These are phyloP conservation scores for Lepidium sativum DNA, from an alignment of 345 rosid genomes.

Conservation along the genomic window DNA sequence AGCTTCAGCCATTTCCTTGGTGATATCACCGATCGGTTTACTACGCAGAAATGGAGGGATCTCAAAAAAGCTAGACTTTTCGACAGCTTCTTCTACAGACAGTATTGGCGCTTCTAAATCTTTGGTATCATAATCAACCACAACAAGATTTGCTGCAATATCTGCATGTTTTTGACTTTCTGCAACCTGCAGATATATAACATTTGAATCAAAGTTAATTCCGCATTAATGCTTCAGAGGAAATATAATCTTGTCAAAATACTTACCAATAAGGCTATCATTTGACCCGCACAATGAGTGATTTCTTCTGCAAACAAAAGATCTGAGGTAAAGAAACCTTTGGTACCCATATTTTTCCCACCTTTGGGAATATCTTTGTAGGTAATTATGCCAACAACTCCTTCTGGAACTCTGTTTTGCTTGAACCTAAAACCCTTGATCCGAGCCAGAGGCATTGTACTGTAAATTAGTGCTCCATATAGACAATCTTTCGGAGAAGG, in stretches of 20 bases:
- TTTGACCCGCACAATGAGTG: constrained; percentile 57
- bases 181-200: constrained; percentile 50
- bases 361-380: constrained; percentile 58
- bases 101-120: constrained; percentile 58
- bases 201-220: background rate
- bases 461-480: constrained; percentile 70
- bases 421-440: constrained; percentile 46
- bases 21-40: constrained; percentile 53
- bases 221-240: background rate
- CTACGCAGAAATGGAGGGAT: constrained; percentile 43
- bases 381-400: constrained; percentile 44
- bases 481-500: constrained; percentile 81
- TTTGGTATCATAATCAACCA: constrained; percentile 52
- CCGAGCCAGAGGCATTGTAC: constrained; percentile 68
- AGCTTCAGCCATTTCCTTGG: constrained; percentile 83
- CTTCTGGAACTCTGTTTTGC: constrained; percentile 35
- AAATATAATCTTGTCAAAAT: background rate
- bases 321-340: constrained; percentile 42
- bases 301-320: constrained; percentile 72
- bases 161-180: constrained; percentile 80
- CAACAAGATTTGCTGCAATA: constrained; percentile 51
- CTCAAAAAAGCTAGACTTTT: constrained; percentile 58
- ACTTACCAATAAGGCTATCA: constrained; percentile 72
- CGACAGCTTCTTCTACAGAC: constrained; percentile 68
- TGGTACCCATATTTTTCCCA: constrained; percentile 59